Base-by-base conservation (phyloP, 169 alveolate genomes). In the Eimeria sp. region DNA sequence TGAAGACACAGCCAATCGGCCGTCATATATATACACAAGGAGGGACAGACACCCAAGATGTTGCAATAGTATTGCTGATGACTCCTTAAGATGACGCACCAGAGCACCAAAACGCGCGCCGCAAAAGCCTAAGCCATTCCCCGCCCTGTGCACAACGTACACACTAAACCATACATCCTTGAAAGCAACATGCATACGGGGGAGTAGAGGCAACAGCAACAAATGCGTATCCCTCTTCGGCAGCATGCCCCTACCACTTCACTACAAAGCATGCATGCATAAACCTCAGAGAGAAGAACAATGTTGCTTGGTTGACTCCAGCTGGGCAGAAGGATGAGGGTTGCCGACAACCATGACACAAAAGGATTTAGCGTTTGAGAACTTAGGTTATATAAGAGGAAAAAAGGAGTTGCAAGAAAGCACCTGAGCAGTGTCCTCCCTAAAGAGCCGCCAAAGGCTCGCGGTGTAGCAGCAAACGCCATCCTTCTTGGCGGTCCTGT, bases 391-490 rank as follows among this genome's bases (percentile, higher is more conserved):
- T 5, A 61, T 54, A 54, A 54, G 4, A 54, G 63, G 0, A 54
- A 16, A 54, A 54, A 3, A 11, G 63, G 63, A 30, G 30, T 22
- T 16, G 16, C 25, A 22, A 34, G 30, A 34, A 34, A 16, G 25
- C 51, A 51, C 90, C 73, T 49, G 73, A 82, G 51, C 47, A 82
- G 45, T 22, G 75, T 82, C 75, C 90, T 14, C 47, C 90, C 73
- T 54, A 54, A 43, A 16, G 49, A 16, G 51, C 72, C 47, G 73
- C 54, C n/a, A 75, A 82, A 82, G 90, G 90, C 90, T 16, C 90
- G 90, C 16, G 90, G 51, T 20, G 90, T 73, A 6, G 73, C 90
- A 51, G 90, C 72, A n/a, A 82, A 51, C 90, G 49, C 73, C 90
- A 82, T 82, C 75, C 51, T 57, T n/a, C 49, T 25, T 51, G 73